phyloP scores from a whole-genome alignment of 1,139 yeast genomes.

The Diutina rugosa region DNA sequence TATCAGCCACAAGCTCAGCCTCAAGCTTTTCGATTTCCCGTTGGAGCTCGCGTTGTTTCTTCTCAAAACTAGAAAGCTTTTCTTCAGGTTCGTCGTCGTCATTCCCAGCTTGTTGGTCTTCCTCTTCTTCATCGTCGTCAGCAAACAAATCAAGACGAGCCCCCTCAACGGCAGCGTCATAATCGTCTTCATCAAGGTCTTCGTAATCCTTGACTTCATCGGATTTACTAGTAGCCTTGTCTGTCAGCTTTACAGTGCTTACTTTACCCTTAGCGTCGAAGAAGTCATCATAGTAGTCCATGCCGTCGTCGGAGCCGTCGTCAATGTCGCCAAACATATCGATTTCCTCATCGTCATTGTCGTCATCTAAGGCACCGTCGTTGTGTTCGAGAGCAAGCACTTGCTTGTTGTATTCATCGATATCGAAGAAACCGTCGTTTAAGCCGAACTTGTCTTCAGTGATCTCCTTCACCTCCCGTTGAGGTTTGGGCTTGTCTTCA shows the following conservation, averaged over 20 bases:
- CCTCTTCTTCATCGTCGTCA: constrained; percentile 13
- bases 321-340: constrained; percentile 50
- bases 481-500: constrained; percentile 4
- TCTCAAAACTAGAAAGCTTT: constrained; percentile 66
- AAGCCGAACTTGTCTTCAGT: constrained; percentile 49
- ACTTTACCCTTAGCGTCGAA: constrained; percentile 29
- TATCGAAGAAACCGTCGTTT: constrained; percentile 75
- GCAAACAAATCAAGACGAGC: constrained; percentile 50
- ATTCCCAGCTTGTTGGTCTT: too few relatives aligned
- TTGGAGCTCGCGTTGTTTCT: constrained; percentile 66
- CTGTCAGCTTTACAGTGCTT: neutral
- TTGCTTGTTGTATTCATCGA: constrained; percentile 78
- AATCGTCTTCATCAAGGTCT: constrained; percentile 29
- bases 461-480: neutral
- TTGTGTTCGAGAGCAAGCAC: constrained; percentile 59
- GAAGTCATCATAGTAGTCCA: constrained; percentile 62
- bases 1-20: constrained; percentile 78
- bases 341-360: constrained; percentile 31
- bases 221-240: neutral
- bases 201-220: constrained; percentile 11
- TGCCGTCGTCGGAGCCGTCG: constrained; percentile 36
- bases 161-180: constrained; percentile 41
- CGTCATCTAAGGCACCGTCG: constrained; percentile 23
- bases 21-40: constrained; percentile 70
- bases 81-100: constrained; percentile 11